Evolutionary conservation across 225 moss, liverwort and hornwort genomes (phyloP).

Genomic region (Rhytidiadelphus loreus): DNA sequence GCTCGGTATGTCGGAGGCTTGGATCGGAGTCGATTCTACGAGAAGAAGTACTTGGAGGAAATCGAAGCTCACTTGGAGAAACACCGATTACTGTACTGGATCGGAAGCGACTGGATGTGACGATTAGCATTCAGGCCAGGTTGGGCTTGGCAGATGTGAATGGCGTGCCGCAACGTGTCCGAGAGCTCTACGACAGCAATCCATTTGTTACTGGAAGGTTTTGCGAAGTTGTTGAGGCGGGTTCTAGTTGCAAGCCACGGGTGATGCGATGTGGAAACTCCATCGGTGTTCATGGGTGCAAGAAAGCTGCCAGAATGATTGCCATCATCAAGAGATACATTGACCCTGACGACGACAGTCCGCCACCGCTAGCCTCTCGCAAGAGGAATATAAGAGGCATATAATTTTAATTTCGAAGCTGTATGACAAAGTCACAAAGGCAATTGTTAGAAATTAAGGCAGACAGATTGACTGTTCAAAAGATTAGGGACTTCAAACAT

Average conservation of each 20-base stretch:
- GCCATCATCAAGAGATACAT: background rate
- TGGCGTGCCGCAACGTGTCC: background rate
- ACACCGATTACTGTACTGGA: background rate
- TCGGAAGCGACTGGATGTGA: background rate
- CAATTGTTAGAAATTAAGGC: background rate
- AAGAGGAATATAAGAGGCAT: background rate
- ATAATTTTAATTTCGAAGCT: background rate
- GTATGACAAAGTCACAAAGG: too few species aligned
- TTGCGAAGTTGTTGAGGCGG: background rate
- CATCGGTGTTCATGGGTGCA: background rate
- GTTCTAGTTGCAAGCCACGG: background rate
- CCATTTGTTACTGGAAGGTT: too few species aligned
- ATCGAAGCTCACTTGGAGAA: background rate
- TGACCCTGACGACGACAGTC: background rate
- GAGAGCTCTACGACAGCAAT: background rate
- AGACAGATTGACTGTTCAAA: background rate
- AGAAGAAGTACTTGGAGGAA: background rate
- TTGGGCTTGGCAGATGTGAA: background rate
- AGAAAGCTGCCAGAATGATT: background rate
- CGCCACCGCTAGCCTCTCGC: background rate
- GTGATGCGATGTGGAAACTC: background rate
- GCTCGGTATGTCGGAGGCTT: background rate
- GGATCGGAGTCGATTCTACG: background rate
- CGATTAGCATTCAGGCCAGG: background rate
- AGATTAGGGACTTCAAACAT: background rate